Conservation (phyloP, 1,284 basidiomycete genomes). For the Caloboletus firmus region DNA sequence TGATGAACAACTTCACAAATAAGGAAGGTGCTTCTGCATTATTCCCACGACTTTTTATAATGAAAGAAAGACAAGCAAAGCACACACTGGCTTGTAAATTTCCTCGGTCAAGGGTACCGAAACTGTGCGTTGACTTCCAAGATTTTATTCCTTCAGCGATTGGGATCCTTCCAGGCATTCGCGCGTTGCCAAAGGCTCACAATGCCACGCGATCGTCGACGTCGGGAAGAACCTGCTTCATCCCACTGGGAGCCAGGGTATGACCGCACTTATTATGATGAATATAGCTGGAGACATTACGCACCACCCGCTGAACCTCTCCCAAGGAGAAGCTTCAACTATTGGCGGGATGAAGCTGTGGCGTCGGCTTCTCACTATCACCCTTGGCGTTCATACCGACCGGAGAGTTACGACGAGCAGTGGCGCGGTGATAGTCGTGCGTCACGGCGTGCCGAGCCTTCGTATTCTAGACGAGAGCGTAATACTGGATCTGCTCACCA, state of each 20-base stretch:
- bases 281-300: constrained; percentile 8
- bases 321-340: constrained; percentile 17
- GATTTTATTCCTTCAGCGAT: constrained; percentile 19
- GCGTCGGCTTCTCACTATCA: not conserved
- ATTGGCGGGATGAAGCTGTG: constrained; percentile 24
- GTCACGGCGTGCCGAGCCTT: constrained; percentile 8
- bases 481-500: constrained; percentile 5
- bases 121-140: too few species aligned
- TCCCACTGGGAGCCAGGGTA: constrained; percentile 8
- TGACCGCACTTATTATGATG: constrained; percentile 4
- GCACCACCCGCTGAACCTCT: constrained; percentile 2
- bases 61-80: too few species aligned
- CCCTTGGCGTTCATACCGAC: constrained; percentile 9
- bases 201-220: constrained; percentile 20
- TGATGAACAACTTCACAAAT: too few species aligned
- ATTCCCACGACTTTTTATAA: too few species aligned
- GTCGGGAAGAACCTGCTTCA: constrained; percentile 13
- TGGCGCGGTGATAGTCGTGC: constrained; percentile 12
- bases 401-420: constrained; percentile 7
- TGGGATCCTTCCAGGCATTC: not conserved
- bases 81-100: too few species aligned
- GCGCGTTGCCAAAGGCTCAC: constrained; percentile 5
- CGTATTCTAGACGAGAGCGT: constrained; percentile 9
- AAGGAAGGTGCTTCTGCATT: not conserved
- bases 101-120: too few species aligned